Base-by-base conservation (phyloP, 371 early-diverging fungal species). In the Mucor velutinosus region DNA sequence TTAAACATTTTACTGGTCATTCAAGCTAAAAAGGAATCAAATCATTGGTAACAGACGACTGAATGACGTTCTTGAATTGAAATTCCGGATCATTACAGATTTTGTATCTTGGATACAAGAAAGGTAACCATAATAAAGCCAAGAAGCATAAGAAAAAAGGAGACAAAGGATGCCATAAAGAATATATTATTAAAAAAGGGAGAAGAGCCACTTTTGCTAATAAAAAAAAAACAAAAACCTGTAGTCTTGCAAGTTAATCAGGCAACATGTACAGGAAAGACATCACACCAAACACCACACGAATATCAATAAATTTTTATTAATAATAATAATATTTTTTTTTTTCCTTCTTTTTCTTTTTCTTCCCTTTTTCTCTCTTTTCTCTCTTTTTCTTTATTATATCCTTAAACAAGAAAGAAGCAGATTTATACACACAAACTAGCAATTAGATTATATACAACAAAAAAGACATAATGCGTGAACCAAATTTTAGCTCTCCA, bases 401-500 rank as follows among this genome's bases (percentile, higher is more conserved):
- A 25, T 64, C 58, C 19, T 55, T 27, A 30, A 56, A n/a, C 15
- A 56, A 41, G 15, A 41, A 41, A 41, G 41, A 41, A 41, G 41
- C 41, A 41, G 41, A 41, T 5, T 41, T 41, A 41, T 5, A 53
- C 23, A 53, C 27, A 12, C 37, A 27, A 53, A 53, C 23, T 19
- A 47, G 47, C 47, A 23, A 53, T 23, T 53, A 53, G 53, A 53
- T 27, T 53, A 53, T 23, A 53, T 53, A 59, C 62, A 62, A 49
- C 32, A 30, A 47, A 47, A n/a, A 49, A 35, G 14, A 37, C 35
- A 77, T 53, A 67, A 93, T 94, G 93, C 86, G 93, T 71, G 92
- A 93, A 74, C 87, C 90, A 66, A 93, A 92, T 77, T 89, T 92
- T 72, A 87, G 88, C 65, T 88, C 87, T 67, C 91, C 91, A 58